Evolutionary conservation across 257 asterid genomes (phyloP).

Genomic region (Solanum tarijense): DNA sequence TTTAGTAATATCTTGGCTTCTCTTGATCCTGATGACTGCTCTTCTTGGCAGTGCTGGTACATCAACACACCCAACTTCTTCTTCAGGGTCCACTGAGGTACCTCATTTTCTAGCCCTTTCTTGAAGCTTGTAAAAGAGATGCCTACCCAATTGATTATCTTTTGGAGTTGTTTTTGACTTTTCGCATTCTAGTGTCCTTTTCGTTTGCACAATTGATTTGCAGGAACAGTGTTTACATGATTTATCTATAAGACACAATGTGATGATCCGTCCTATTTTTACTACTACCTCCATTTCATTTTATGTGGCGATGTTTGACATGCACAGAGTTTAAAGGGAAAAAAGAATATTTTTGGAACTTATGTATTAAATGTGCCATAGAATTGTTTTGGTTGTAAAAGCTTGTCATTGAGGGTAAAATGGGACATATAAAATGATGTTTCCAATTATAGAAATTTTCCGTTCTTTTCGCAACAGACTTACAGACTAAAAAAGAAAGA

Average conservation of each 20-base stretch:
- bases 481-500: background rate
- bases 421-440: background rate
- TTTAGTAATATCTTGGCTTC: background rate
- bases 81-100: conserved; percentile 76
- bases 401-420: background rate
- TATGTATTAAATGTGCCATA: background rate
- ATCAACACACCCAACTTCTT: conserved; percentile 51
- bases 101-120: conserved; percentile 7
- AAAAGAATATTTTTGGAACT: background rate
- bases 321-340: background rate
- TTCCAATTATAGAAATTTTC: background rate
- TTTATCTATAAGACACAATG: background rate
- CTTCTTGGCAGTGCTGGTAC: conserved; percentile 48
- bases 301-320: background rate
- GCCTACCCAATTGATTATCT: background rate
- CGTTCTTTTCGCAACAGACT: background rate
- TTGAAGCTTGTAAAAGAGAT: background rate
- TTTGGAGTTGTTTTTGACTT: background rate
- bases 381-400: background rate
- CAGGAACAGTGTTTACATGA: background rate
- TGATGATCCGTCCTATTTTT: background rate
- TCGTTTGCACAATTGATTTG: background rate
- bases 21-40: conserved; percentile 3
- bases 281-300: background rate
- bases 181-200: background rate